Base-by-base conservation (phyloP, 495 filamentous ascomycete genomes). In the Cudoniella acicularis region DNA sequence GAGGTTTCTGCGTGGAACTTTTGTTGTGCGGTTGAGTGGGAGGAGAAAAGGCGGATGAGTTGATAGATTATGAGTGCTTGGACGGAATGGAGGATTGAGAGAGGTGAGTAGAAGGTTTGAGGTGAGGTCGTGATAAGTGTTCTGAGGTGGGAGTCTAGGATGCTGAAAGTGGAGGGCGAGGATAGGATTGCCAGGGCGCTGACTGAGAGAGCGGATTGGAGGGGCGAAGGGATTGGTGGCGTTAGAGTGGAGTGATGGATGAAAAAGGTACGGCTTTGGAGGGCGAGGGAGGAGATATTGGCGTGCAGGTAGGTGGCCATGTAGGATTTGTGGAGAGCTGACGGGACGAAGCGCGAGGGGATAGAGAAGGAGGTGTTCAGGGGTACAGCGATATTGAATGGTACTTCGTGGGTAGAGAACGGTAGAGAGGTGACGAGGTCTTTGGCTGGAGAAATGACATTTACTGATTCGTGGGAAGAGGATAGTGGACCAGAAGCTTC, bases 51-150 rank as follows among this genome's bases (percentile, higher is more conserved):
- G 10, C 54, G 54, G 8, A 56, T 56, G 2, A 49, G 26, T 40
- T 56, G 54, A 13, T 27, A 56, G 4, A 56, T 24, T 2, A 56
- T 26, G 10, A 56, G 54, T 3, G 24, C 41, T 49, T 56, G 54
- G 8, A 56, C 36, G 2, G 48, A 36, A 16, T 51, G 22, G 1
- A 62, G 49, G 11, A 17, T n/a, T 46, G 23, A n/a, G 22, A 17
- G 4, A 16, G 24, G 18, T 21, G 18, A 21, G 47, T 27, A 18
- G 49, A 49, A 21, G 16, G 1, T 40, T 10, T 9, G 6, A 60
- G 3, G 11, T 49, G 27, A 13, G 49, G 10, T n/a, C 4, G 43
- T n/a, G 43, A 46, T 46, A n/a, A 46, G 43, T 16, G 43, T 46
- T 4, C n/a, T 17, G 43, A 46, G 43, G 43, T 46, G 43, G n/a